These are phyloP conservation scores for Suillus bovinus DNA, from an alignment of 768 basidiomycete species.

Conservation along the genomic window DNA sequence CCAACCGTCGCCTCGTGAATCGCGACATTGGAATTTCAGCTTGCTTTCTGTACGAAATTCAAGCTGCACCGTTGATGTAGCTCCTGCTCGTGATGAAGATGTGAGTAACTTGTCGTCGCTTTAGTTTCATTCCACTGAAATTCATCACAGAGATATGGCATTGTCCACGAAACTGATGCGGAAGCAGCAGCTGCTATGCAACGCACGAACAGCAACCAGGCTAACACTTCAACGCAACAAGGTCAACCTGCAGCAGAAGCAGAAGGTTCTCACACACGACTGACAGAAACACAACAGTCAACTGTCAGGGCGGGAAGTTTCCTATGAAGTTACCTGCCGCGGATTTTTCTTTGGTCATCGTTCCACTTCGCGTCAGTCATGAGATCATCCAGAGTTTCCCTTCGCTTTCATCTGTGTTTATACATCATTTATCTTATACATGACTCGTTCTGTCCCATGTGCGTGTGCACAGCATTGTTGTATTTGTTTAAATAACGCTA, in stretches of 20 bases:
- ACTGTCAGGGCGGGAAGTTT: background rate
- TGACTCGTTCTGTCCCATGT: no score
- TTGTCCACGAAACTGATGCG: background rate
- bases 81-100: background rate
- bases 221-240: background rate
- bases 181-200: background rate
- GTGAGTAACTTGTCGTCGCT: background rate
- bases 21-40: background rate
- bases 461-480: no score
- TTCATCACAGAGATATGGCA: background rate
- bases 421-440: no score
- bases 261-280: background rate
- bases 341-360: background rate
- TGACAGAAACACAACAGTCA: background rate
- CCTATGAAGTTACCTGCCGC: background rate
- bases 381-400: background rate
- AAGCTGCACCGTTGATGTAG: background rate
- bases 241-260: background rate
- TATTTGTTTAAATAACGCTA: no score
- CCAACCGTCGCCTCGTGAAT: background rate
- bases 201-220: background rate
- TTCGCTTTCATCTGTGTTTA: no score
- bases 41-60: background rate
- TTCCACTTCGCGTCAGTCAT: background rate
- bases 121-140: background rate